A percentile compares a stretch with the other conserved stretches of the same genome.
Conservation (phyloP, 2,329 filamentous ascomycete genomes). For the Beauveria sp. region DNA sequence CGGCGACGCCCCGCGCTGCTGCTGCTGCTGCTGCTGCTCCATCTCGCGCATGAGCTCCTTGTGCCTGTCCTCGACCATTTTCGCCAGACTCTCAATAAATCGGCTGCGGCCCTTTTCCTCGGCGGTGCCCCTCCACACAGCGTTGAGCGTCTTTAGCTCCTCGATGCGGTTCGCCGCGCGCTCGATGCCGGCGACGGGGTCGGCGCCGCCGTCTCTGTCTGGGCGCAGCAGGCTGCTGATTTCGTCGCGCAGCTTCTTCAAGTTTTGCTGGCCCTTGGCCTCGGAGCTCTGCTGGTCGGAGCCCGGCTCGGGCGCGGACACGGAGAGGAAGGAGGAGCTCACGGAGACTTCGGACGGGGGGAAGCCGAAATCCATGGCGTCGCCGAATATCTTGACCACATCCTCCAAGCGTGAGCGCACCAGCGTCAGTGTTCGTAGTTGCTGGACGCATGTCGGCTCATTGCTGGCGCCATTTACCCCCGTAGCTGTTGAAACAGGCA, state of each 20-base stretch:
- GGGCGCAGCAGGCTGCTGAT: constrained; percentile 57
- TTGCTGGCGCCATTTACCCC: constrained; percentile 17
- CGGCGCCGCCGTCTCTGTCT: constrained; percentile 30
- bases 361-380: constrained; percentile 92
- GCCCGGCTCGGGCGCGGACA: constrained; percentile 74
- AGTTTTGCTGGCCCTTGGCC: constrained; percentile 79
- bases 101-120: constrained; percentile 80
- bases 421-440: constrained; percentile 73
- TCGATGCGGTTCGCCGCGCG: constrained; percentile 68
- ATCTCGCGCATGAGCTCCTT: constrained; percentile 45
- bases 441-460: constrained; percentile 63
- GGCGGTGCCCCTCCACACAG: constrained; percentile 91
- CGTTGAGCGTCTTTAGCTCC: constrained; percentile 64
- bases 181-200: constrained; percentile 60
- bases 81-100: constrained; percentile 75
- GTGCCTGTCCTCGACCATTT: constrained; percentile 71
- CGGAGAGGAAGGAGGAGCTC: constrained; percentile 78
- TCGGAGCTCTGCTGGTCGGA: constrained; percentile 60
- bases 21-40: constrained; percentile 23
- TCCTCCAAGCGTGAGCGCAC: constrained; percentile 79
- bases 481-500: not conserved
- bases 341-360: constrained; percentile 82
- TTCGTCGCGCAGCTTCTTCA: constrained; percentile 62
- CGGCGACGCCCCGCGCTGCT: not conserved
- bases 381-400: constrained; percentile 85